A percentile compares a stretch with the other conserved stretches of the same genome.
Evolutionary conservation across 192 early-diverging fungal species (phyloP).

Genomic region (Backusella circina): DNA sequence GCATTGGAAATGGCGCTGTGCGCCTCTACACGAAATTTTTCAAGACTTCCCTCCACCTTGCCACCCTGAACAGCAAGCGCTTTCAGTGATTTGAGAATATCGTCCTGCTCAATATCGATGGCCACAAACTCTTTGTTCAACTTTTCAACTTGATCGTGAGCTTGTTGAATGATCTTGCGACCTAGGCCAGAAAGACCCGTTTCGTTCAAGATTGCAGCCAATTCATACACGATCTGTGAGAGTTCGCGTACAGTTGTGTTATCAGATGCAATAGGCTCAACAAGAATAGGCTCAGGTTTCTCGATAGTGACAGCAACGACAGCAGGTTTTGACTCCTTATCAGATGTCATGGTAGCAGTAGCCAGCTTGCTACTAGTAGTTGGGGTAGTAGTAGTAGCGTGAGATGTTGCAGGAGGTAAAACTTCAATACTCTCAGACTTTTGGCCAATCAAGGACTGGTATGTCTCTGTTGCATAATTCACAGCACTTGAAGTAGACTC

Average conservation of each 20-base stretch:
- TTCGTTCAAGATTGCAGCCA: slow-evolving; percentile 33
- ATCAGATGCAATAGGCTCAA: slow-evolving; percentile 29
- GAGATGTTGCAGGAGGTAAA: background rate
- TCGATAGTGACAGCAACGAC: slow-evolving; percentile 10
- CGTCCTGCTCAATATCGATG: slow-evolving; percentile 41
- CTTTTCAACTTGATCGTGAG: slow-evolving; percentile 48
- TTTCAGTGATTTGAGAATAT: slow-evolving; percentile 18
- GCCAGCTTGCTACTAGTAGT: background rate
- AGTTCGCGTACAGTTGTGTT: slow-evolving; percentile 32
- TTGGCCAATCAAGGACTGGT: slow-evolving; percentile 29
- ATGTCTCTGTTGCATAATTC: slow-evolving; percentile 32
- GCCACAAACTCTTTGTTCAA: slow-evolving; percentile 46
- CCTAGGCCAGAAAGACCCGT: slow-evolving; percentile 44
- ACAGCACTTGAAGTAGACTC: slow-evolving; percentile 23
- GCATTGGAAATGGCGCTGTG: slow-evolving; percentile 45
- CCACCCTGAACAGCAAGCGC: slow-evolving; percentile 41
- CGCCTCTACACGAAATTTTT: slow-evolving; percentile 55
- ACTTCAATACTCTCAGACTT: background rate
- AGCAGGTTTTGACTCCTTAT: background rate
- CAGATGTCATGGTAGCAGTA: background rate
- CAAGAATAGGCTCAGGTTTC: slow-evolving; percentile 22
- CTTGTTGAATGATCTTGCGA: slow-evolving; percentile 56
- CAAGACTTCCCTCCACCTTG: slow-evolving; percentile 52
- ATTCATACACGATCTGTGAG: slow-evolving; percentile 31
- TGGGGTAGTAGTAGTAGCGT: background rate